Evolutionary conservation across 2,329 filamentous ascomycete species (phyloP).

Genomic region (Pseudophaeomoniella oleicola): DNA sequence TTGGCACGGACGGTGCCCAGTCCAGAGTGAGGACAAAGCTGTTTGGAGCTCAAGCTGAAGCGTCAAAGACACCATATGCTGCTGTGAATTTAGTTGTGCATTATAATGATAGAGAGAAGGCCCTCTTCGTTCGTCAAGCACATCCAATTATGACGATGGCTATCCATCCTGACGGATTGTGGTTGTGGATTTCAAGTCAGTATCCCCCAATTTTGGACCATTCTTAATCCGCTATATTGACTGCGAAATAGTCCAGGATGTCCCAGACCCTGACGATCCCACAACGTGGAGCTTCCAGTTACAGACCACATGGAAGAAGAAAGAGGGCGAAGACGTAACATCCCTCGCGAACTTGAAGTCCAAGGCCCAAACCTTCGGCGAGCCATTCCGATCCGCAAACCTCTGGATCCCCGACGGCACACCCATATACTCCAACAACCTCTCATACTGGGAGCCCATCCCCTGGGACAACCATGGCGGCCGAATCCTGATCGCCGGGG

Average conservation of each 20-base stretch:
- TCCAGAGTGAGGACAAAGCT: conserved; percentile 8
- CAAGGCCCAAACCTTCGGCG: conserved; percentile 1
- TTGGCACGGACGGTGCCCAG: conserved; percentile 11
- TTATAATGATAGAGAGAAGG: conserved; percentile 1
- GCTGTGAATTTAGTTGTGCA: conserved; percentile 7
- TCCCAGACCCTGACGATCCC: conserved; percentile 8
- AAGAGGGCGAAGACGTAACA: conserved; percentile 4
- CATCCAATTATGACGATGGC: conserved; percentile 1
- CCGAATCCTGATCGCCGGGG: conserved; percentile 18
- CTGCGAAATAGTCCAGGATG: conserved; percentile 9
- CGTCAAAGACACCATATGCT: conserved; percentile 4
- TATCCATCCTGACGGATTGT: conserved; percentile 7
- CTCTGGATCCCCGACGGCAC: conserved; percentile 14
- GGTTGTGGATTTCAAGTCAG: neutral
- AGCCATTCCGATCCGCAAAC: conserved; percentile 12
- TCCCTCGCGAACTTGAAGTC: neutral
- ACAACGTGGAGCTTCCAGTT: conserved; percentile 11
- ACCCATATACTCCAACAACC: conserved; percentile 10
- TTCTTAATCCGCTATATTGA: too few species aligned
- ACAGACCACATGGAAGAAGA: conserved; percentile 8
- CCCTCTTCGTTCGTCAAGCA: neutral
- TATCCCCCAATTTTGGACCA: neutral
- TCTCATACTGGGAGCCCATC: conserved; percentile 11
- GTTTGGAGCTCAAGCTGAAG: conserved; percentile 7
- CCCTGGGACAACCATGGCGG: conserved; percentile 14